Percentiles rank a stretch among this genome's conserved stretches.
phyloP scores from a whole-genome alignment of 306 rosid genomes.

The Senna tora region DNA sequence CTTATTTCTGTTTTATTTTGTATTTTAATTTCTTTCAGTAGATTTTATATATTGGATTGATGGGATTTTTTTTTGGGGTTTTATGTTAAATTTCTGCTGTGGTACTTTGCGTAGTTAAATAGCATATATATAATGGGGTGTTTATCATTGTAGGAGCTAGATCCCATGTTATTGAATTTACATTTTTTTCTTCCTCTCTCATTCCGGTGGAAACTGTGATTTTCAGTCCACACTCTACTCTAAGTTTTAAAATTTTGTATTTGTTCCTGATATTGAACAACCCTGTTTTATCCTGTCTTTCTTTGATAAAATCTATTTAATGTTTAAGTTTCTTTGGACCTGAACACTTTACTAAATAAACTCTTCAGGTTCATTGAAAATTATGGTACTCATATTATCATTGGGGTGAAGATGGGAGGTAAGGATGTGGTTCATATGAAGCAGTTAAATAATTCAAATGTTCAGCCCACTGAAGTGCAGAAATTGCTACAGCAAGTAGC shows the following conservation, averaged over 20 bases:
- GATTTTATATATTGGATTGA: background rate
- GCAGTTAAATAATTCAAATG: slow-evolving; percentile 64
- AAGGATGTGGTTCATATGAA: slow-evolving; percentile 75
- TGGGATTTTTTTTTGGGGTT: background rate
- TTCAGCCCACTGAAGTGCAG: slow-evolving; percentile 68
- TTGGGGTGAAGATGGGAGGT: slow-evolving; percentile 96
- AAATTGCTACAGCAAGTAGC: slow-evolving; percentile 71
- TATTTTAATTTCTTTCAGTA: background rate
- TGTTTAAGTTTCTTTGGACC: slow-evolving; percentile 40
- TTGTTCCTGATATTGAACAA: background rate
- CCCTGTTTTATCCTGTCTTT: background rate
- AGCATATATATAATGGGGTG: background rate
- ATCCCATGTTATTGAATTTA: background rate
- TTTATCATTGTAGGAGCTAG: background rate
- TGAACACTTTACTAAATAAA: slow-evolving; percentile 26
- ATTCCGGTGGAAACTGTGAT: background rate
- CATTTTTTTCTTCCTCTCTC: background rate
- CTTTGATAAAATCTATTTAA: background rate
- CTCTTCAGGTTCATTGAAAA: slow-evolving; percentile 87
- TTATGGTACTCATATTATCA: slow-evolving; percentile 86
- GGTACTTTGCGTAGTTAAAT: background rate
- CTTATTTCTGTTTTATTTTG: background rate
- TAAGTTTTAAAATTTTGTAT: background rate
- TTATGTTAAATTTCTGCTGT: background rate
- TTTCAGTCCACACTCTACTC: background rate